Evolutionary conservation across 2,329 filamentous ascomycete species (phyloP), one percentile per base, ranked within the genome.

Genomic region (Curvularia hawaiiensis): DNA sequence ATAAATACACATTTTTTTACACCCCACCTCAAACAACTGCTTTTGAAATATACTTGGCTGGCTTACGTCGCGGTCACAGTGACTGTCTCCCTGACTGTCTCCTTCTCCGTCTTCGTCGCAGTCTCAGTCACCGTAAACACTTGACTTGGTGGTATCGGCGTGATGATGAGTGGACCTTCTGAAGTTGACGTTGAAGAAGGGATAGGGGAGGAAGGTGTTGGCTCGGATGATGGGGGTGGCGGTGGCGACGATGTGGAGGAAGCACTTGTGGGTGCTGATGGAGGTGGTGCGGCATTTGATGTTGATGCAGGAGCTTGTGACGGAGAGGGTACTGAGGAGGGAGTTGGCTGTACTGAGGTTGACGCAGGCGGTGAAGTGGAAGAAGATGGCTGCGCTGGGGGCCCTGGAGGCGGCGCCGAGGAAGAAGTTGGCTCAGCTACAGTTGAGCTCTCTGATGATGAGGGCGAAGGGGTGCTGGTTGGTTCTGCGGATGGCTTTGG

Each of bases 121-220:
- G 72, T 74, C 10, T 66, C 69, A 1, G 73, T 75, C 16, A 76
- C 61, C 0, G 72, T 75, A n/a, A 75, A 73, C 0, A 75, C 60
- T 55, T 73, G 71, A 43, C 63, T 69, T 4, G 66, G 64, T 30
- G 69, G 61, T 50, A 75, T 74, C 3, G 70, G 71, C 18, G 69
- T 73, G 12, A 74, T 69, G 31, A 75, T 68, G n/a, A 75, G 40
- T 6, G 66, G 67, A 2, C 65, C 65, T 43, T 69, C 67, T 0
- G 71, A 69, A 5, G 63, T 66, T 22, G 60, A 45, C 4, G 57
- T 46, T 14, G 57, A 47, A 43, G 58, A 33, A 3, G 40, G n/a
- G 16, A 18, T 9, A n/a, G 35, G 6, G 1, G 39, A 35, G 1
- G 61, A 50, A 4, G 61, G 52, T 22, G 48, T 18, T 3, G 55